Percentiles rank a stretch among this genome's conserved stretches.
Conservation (phyloP, 768 basidiomycete genomes). For the Melanogaster broomeanus region DNA sequence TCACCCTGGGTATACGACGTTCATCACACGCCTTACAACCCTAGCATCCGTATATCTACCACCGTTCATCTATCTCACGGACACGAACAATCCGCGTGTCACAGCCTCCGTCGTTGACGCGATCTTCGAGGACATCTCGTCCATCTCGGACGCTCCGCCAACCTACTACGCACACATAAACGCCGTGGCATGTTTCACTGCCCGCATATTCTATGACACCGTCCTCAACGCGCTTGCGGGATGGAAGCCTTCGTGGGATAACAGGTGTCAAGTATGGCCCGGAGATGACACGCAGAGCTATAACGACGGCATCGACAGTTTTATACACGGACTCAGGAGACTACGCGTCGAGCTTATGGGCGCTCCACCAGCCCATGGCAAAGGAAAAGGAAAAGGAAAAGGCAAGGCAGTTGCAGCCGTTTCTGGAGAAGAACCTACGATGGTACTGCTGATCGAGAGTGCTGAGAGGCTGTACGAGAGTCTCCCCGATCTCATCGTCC, state of each 20-base stretch:
- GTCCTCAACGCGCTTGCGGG: conserved; percentile 60
- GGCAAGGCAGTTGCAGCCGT: conserved; percentile 23
- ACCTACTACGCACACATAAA: conserved; percentile 51
- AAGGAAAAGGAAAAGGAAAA: conserved; percentile 33
- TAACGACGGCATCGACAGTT: conserved; percentile 68
- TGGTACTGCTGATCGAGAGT: conserved; percentile 67
- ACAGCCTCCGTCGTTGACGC: conserved; percentile 40
- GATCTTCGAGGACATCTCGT: conserved; percentile 11
- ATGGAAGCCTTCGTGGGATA: conserved; percentile 59
- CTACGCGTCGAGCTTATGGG: conserved; percentile 27
- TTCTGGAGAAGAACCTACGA: conserved; percentile 24
- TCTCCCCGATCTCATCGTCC: conserved; percentile 67
- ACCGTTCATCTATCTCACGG: conserved; percentile 69
- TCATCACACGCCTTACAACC: conserved; percentile 24
- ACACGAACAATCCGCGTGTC: conserved; percentile 49
- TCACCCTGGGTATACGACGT: conserved; percentile 26
- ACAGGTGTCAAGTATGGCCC: conserved; percentile 63
- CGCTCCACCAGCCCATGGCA: conserved; percentile 3
- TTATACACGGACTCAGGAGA: conserved; percentile 62
- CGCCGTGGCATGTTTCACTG: conserved; percentile 59
- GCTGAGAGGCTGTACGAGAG: conserved; percentile 65
- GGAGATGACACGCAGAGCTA: conserved; percentile 43
- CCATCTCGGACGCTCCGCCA: conserved; percentile 16
- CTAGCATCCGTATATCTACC: conserved; percentile 46
- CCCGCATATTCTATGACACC: conserved; percentile 66